A percentile compares a stretch with the other conserved stretches of the same genome.
phyloP scores from a whole-genome alignment of 2,329 filamentous ascomycete genomes.

The Venturia oleaginea region DNA sequence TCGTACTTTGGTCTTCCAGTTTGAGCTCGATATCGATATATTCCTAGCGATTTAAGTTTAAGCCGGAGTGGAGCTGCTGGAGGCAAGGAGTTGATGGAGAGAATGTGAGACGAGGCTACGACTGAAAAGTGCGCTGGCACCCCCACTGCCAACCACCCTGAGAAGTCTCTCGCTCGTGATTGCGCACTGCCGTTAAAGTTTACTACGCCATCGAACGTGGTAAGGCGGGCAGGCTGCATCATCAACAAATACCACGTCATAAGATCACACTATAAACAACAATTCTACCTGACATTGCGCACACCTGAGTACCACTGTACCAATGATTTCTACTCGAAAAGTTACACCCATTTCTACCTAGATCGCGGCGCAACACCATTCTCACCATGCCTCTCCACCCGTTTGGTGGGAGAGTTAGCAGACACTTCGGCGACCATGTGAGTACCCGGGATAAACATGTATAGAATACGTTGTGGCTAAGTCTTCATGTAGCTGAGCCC shows the following conservation, averaged over 20 bases:
- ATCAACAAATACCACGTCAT: not conserved
- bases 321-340: not conserved
- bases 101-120: too few species aligned
- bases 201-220: not conserved
- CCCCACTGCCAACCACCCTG: too few species aligned
- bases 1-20: too few species aligned
- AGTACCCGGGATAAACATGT: conserved; percentile 14
- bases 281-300: not conserved
- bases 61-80: too few species aligned
- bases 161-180: too few species aligned
- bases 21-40: too few species aligned
- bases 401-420: conserved; percentile 43
- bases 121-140: too few species aligned
- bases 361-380: not conserved
- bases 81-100: too few species aligned
- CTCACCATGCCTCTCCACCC: conserved; percentile 36
- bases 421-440: conserved; percentile 43
- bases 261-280: not conserved
- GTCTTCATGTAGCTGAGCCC: conserved; percentile 39
- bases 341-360: not conserved
- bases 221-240: not conserved
- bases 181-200: not conserved
- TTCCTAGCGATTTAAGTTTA: too few species aligned
- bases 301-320: not conserved
- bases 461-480: conserved; percentile 18